Base-by-base conservation (phyloP, 2,329 filamentous ascomycete species). In the Colletotrichum spaethianum region DNA sequence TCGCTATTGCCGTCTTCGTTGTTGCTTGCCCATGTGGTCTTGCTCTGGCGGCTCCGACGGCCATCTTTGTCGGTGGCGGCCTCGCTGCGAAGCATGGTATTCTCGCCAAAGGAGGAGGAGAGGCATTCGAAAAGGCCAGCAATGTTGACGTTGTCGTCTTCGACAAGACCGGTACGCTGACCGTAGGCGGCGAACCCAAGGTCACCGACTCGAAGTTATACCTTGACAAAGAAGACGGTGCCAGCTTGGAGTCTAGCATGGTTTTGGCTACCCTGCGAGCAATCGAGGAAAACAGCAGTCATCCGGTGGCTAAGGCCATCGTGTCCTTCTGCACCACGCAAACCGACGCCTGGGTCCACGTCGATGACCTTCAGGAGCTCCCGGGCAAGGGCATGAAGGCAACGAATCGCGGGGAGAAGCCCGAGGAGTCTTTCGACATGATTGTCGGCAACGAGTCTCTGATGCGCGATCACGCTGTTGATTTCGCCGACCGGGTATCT, bases 161-260 rank as follows among this genome's bases (percentile, higher is more conserved):
- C 79, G 94, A 97, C 86, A 96, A 97, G 86, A 97, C 94, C 0
- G 94, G 94, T 1, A 97, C 94, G 0, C 83, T 97, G 70, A 96
- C 94, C 0, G 85, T 92, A 76, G 85, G 93, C 5, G 93, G 92
- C 8, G 91, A 94, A 75, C 93, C 93, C 0, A 89, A 86, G 36
- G 91, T 96, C 28, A 93, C 90, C 0, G 87, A 91, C 74, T 83
- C 83, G 14, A 77, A 81, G 50, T 63, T 88, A 4, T 86, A 85
- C 53, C 80, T 81, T 0, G 81, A 80, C 48, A 76, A 77, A 36
- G 77, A 77, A 14, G 76, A 77, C 2, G 73, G 50, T 28, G 33
- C 20, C 16, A 14, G 42, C 28, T 59, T 50, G 16, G 75, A 76
- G 36, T 75, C 72, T 46, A 56, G 53, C 38, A 56, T 55, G 46